Evolutionary conservation across 257 asterid genomes (phyloP), one percentile per base, ranked within the genome.

Genomic region (Solanum chilense): DNA sequence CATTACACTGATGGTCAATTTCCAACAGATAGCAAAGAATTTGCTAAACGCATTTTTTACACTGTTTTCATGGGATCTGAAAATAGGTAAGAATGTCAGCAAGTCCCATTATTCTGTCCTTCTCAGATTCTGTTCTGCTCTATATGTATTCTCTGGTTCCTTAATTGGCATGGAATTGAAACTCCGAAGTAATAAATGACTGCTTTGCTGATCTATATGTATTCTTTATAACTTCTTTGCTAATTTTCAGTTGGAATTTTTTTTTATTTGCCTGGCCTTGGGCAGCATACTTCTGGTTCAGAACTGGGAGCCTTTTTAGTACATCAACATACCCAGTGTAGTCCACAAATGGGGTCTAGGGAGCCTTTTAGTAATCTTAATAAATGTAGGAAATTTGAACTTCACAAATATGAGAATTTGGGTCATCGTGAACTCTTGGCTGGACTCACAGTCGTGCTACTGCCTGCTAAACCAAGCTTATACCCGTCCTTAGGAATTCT

Each of bases 31-130:
- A 93, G 96, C 92, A 93, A 92, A 92, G 99, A 97, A 92, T 94
- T 97, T 27, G 98, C 99, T 29, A 92, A 90, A 81, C 98, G 99
- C 87, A 88, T 97, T 60, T 97, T 95, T 90, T 97, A 97, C 90
- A 97, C 98, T 25, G 96, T 97, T 88, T 97, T 91, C 88, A 94
- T 95, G 98, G 99, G 98, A 89, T 88, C 99, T 86, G 99, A 95
- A 90, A 97, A 95, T 87, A 97, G 99, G 98, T 93, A 85, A 91
- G 91, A 86, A 58, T 84, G 64, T 82, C 41, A 27, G 37, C 37
- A 47, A 35, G 76, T 85, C n/a, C 7, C 68, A 11, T 42, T 27
- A 73, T 49, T 44, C 86, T 70, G 64, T 82, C 62, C 86, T 69
- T 86, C 31, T 86, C 25, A 33, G 41, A 69, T 75, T 56, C 52